Evolutionary conservation across 257 asterid species (phyloP).

Genomic region (Anisodus tanguticus): DNA sequence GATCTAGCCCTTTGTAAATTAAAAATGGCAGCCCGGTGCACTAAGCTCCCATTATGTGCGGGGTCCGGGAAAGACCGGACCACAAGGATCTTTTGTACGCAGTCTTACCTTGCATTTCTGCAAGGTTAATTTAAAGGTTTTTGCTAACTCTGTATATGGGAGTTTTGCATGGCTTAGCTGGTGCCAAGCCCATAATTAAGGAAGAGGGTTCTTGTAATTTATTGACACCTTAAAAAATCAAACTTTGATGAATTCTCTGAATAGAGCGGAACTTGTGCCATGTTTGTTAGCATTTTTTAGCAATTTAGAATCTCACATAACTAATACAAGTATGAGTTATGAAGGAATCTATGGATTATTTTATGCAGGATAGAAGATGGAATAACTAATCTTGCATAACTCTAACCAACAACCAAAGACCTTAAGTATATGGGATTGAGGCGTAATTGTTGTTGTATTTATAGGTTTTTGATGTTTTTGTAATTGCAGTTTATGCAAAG

Average conservation of each 20-base stretch:
- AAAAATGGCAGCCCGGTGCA: no score
- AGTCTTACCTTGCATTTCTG: no score
- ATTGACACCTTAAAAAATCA: not conserved
- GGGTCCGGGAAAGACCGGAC: no score
- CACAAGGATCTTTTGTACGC: no score
- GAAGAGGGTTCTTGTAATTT: not conserved
- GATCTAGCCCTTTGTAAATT: not conserved
- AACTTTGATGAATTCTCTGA: not conserved
- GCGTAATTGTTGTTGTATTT: not conserved
- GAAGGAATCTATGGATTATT: no score
- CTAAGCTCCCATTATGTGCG: no score
- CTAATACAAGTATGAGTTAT: no score
- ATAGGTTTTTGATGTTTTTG: slow-evolving; percentile 1
- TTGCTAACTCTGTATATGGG: not conserved
- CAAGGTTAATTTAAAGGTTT: not conserved
- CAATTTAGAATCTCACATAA: no score
- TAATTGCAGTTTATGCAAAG: slow-evolving; percentile 88
- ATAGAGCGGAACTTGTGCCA: not conserved
- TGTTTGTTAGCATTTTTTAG: no score
- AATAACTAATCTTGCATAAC: no score
- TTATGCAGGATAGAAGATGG: no score
- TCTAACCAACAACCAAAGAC: no score
- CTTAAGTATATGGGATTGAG: not conserved
- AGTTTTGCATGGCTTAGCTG: not conserved
- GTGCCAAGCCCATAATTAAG: not conserved